Conservation (phyloP, 2,329 filamentous ascomycete genomes). For the Amauroascus verrucosus region DNA sequence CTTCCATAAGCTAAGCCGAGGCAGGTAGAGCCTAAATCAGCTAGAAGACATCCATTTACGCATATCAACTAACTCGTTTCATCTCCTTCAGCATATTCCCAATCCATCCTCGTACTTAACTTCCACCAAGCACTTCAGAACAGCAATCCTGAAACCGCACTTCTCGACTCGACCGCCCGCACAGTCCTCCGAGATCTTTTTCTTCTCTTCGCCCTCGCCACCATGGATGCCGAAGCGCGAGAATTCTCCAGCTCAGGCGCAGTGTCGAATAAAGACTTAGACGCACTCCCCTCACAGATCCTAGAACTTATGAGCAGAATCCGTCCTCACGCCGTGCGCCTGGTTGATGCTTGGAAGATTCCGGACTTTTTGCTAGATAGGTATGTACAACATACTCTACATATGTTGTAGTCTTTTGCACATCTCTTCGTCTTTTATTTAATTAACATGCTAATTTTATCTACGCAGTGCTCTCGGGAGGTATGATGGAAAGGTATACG, state of each 20-base stretch:
- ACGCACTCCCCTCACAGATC: constrained; percentile 33
- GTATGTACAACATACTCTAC: constrained; percentile 14
- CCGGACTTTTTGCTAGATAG: constrained; percentile 44
- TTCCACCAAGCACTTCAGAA: constrained; percentile 29
- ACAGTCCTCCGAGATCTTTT: constrained; percentile 36
- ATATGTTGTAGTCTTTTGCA: too few species aligned
- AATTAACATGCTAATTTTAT: too few species aligned
- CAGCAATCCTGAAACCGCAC: constrained; percentile 14
- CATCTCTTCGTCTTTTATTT: too few species aligned
- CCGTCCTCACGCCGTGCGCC: constrained; percentile 42
- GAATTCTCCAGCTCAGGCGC: constrained; percentile 39
- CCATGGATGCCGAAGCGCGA: constrained; percentile 35
- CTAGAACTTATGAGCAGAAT: constrained; percentile 40
- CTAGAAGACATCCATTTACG: not conserved
- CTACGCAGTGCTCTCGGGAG: constrained; percentile 40
- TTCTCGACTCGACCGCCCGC: constrained; percentile 22
- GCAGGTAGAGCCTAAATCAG: constrained; percentile 5
- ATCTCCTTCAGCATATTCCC: constrained; percentile 32
- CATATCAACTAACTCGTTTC: not conserved
- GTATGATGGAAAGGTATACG: constrained; percentile 45
- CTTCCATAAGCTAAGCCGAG: constrained; percentile 21
- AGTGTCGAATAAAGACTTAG: constrained; percentile 33
- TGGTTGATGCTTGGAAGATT: constrained; percentile 45
- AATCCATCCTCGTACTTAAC: constrained; percentile 40
- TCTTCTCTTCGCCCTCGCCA: constrained; percentile 39